Conservation (phyloP, 768 basidiomycete species). For the Punctularia strigosozonata region DNA sequence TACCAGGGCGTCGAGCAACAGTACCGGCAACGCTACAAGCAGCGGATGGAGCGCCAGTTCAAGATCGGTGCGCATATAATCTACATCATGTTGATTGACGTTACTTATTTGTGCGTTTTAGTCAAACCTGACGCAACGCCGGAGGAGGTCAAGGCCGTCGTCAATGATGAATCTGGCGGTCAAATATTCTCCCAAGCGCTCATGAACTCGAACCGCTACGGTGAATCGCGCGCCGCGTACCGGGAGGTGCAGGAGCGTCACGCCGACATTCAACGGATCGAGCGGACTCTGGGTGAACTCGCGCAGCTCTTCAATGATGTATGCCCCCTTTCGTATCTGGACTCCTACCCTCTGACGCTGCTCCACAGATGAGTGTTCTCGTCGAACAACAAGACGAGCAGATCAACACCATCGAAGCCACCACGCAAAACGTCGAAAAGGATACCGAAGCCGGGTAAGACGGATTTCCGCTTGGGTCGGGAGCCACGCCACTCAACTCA, state of each 20-base stretch:
- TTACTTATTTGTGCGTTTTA: conserved; percentile 14
- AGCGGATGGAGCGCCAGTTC: conserved; percentile 64
- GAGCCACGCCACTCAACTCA: conserved; percentile 3
- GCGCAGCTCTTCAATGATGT: conserved; percentile 96
- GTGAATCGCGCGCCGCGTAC: conserved; percentile 82
- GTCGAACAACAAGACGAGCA: conserved; percentile 92
- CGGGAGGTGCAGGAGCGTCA: conserved; percentile 96
- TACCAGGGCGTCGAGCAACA: conserved; percentile 72
- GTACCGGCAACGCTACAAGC: conserved; percentile 48
- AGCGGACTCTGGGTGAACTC: conserved; percentile 83
- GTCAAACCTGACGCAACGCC: conserved; percentile 83
- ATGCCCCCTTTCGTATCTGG: conserved; percentile 14
- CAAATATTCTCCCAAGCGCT: conserved; percentile 83
- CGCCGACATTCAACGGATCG: conserved; percentile 92
- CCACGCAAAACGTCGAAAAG: conserved; percentile 62
- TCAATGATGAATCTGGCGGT: conserved; percentile 49
- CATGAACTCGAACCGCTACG: conserved; percentile 84
- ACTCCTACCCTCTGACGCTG: conserved; percentile 1
- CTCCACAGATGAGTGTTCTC: conserved; percentile 75
- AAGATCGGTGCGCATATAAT: conserved; percentile 46
- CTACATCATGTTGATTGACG: neutral
- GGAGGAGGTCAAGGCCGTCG: conserved; percentile 62
- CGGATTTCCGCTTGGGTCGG: neutral
- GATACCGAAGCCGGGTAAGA: conserved; percentile 80
- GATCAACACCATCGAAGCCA: conserved; percentile 71